Percentiles rank a stretch among this genome's conserved stretches.
These are phyloP conservation scores for Gossypium lobatum DNA, from an alignment of 441 rosid species.

Conservation along the genomic window DNA sequence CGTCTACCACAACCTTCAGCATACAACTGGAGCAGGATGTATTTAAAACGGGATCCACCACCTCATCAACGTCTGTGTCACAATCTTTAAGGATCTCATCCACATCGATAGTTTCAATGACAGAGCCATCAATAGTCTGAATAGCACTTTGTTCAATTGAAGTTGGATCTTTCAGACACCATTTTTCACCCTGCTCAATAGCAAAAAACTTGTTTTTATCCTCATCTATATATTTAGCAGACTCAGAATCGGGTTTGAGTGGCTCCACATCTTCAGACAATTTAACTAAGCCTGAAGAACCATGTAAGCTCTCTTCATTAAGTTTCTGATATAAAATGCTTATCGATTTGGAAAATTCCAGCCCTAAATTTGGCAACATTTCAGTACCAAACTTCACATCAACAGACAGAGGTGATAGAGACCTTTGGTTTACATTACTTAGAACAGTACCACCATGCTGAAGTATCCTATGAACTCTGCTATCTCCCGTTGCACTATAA, in stretches of 20 bases:
- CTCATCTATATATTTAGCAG: constrained; percentile 28
- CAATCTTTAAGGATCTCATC: constrained; percentile 51
- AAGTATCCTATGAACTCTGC: constrained; percentile 24
- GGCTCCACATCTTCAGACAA: constrained; percentile 22
- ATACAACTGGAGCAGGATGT: neutral
- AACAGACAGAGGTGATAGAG: constrained; percentile 25
- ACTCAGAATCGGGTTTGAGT: constrained; percentile 22
- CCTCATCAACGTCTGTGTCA: constrained; percentile 23
- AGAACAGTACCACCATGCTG: constrained; percentile 49
- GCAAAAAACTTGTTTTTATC: constrained; percentile 36
- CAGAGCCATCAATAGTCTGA: constrained; percentile 26
- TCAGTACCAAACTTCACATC: constrained; percentile 46
- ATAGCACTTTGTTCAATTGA: constrained; percentile 26
- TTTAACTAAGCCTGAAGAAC: constrained; percentile 24
- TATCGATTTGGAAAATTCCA: constrained; percentile 57
- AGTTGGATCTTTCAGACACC: constrained; percentile 27
- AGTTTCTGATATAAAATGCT: constrained; percentile 57
- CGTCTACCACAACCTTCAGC: constrained; percentile 22
- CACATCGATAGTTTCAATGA: constrained; percentile 46
- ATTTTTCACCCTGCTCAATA: constrained; percentile 45
- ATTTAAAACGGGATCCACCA: constrained; percentile 12
- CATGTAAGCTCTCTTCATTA: constrained; percentile 36
- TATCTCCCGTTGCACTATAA: constrained; percentile 9
- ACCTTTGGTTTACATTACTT: constrained; percentile 23
- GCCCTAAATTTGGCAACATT: constrained; percentile 38